Evolutionary conservation across 73 alveolate species (phyloP).

Genomic region (Diophrys appendiculata): DNA sequence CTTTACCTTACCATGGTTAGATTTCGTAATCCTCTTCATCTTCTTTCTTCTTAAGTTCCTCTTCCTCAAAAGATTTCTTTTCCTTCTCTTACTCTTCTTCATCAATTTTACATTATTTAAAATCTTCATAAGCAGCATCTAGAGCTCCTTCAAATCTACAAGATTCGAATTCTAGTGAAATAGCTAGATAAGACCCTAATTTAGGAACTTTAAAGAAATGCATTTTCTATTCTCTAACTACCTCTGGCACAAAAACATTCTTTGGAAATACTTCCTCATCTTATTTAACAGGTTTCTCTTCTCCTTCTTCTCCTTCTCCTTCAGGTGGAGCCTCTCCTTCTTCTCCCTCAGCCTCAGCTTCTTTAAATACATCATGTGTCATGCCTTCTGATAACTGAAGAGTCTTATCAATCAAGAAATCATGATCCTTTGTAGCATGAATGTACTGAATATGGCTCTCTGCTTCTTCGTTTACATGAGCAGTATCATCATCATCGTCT

Average conservation of each 20-base stretch:
- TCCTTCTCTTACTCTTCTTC: constrained; percentile 77
- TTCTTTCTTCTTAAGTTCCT: constrained; percentile 68
- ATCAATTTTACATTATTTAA: constrained; percentile 66
- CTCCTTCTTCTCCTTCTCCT: constrained; percentile 59
- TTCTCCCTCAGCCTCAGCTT: constrained; percentile 35
- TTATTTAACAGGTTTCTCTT: constrained; percentile 60
- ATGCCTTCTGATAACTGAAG: constrained; percentile 75
- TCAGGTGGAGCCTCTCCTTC: constrained; percentile 44
- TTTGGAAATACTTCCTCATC: constrained; percentile 49
- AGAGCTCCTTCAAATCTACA: constrained; percentile 78
- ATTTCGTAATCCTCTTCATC: constrained; percentile 79
- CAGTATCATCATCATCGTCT: constrained; percentile 91
- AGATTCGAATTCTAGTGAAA: constrained; percentile 77
- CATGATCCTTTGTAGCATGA: constrained; percentile 81
- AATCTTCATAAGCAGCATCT: constrained; percentile 82
- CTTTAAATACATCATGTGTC: constrained; percentile 59
- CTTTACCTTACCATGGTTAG: constrained; percentile 67
- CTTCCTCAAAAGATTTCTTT: constrained; percentile 42
- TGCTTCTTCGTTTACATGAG: constrained; percentile 86
- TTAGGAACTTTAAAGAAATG: constrained; percentile 85
- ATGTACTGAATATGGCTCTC: constrained; percentile 82
- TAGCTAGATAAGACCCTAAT: constrained; percentile 88
- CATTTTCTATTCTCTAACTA: constrained; percentile 83
- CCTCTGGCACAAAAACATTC: constrained; percentile 76
- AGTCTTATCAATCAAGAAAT: constrained; percentile 70